Base-by-base conservation (phyloP, 106 monocot species). In the Hemerocallis citrina region DNA sequence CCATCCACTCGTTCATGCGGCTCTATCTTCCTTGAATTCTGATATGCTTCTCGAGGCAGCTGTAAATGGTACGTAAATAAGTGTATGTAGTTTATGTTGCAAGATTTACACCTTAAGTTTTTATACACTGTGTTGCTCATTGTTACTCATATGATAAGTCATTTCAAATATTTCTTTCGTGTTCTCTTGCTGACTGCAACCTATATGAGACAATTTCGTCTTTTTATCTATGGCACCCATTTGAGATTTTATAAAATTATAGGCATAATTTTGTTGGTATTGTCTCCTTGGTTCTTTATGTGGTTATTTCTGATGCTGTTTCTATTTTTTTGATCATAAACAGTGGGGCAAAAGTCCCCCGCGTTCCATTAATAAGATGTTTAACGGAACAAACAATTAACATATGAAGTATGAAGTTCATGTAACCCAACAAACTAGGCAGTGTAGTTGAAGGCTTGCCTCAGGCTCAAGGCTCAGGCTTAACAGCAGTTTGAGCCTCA, bases 41-140 rank as follows among this genome's bases (percentile, higher is more conserved):
- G 90, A 96, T n/a, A 86, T 84, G 62, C 74, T 79, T 52, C 63
- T 96, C 47, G 95, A 96, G 66, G 79, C 90, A 52, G 83, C 95
- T 67, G 95, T 96, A 57, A 91, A 96, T 91, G 95, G 95, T 96
- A 91, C 15, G 24, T 59, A 38, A 24, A 59, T 39, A 38, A 59
- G 19, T 24, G 22, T 38, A n/a, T 37, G 2, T 13, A 13, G 37
- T 24, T 30, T 39, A 1, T 37, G 37, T 59, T 37, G 35, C 38
- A 59, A 38, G 22, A 34, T 57, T 37, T 50, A 12, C 2, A 19
- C 12, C 50, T 25, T 50, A 7, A 50, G 24, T 50, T 14, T 27
- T 44, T 47, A 22, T 47, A 22, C 47, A 21, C 10, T 7, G 3
- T 4, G 9, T 29, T 13, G 29, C 47, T 47, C 10, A 22, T 19